Conservation (phyloP, 2,329 filamentous ascomycete species). For the Tolypocladium amazonense region DNA sequence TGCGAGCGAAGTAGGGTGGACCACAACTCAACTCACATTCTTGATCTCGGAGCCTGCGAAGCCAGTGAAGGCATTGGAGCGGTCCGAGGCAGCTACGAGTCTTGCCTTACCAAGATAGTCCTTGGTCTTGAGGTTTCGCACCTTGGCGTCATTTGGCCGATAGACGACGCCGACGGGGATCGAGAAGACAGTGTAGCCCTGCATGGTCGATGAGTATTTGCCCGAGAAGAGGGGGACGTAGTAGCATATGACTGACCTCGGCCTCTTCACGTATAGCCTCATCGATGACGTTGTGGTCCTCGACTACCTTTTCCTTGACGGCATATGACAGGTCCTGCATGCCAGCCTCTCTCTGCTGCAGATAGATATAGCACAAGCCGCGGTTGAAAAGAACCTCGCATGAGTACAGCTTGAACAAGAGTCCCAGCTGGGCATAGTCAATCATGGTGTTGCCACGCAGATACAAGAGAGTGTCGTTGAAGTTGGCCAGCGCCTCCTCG, state of each 20-base stretch:
- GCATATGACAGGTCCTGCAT: constrained; percentile 87
- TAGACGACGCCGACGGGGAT: constrained; percentile 95
- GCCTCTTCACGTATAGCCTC: constrained; percentile 91
- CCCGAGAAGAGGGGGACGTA: background rate
- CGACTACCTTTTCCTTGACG: constrained; percentile 89
- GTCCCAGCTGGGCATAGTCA: constrained; percentile 90
- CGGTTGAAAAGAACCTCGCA: constrained; percentile 98
- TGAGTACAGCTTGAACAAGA: constrained; percentile 93
- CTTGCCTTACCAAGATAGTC: constrained; percentile 96
- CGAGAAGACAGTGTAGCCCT: constrained; percentile 98
- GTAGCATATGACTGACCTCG: constrained; percentile 50
- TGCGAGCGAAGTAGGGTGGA: constrained; percentile 1
- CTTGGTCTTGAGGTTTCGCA: constrained; percentile 95
- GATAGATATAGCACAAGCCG: constrained; percentile 92
- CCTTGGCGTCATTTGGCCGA: constrained; percentile 91
- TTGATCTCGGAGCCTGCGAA: constrained; percentile 73
- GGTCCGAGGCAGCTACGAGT: constrained; percentile 78
- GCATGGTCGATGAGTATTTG: background rate
- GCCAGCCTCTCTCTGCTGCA: constrained; percentile 82
- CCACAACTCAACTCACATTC: constrained; percentile 40
- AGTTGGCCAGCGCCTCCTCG: constrained; percentile 93
- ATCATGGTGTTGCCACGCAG: constrained; percentile 94
- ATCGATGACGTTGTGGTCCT: constrained; percentile 95
- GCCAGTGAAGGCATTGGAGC: constrained; percentile 69
- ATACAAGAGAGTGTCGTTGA: constrained; percentile 95